Base-by-base conservation (phyloP, 2,329 filamentous ascomycete species). In the Mariannaea sp. region DNA sequence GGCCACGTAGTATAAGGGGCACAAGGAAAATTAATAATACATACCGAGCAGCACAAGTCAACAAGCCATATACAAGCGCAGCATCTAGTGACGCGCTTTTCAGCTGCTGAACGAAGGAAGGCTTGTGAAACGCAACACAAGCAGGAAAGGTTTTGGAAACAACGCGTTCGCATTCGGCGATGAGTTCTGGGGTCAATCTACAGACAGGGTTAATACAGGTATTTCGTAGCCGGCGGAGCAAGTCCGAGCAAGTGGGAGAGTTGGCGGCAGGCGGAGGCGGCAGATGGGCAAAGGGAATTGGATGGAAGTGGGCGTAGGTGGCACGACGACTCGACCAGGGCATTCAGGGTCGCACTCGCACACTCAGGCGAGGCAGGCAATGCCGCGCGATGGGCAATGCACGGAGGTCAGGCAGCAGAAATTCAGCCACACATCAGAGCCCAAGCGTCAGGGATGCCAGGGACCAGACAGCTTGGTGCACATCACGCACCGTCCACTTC, bases 61-160 rank as follows among this genome's bases (percentile, higher is more conserved):
- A 71, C 27, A 85, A 76, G 12, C 81, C 82, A 57, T 83, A 82
- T 49, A 83, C 75, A 59, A 85, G 79, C 41, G 79, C 80, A 24
- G 77, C 72, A 53, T 85, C 82, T 27, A 85, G 75, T 2, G 76
- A 75, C 17, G 74, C 77, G 61, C 75, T 81, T 73, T 84, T 84
- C 44, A 85, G 75, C 66, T 84, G 82, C 69, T 83, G 80, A 27
- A 85, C 68, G 68, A 84, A 84, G 2, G 81, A 81, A 7, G 82
- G 81, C 71, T 84, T 84, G 73, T 85, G 82, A 66, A 85, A 85
- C 64, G 81, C 82, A 35, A 85, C 80, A 65, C 81, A 84, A 57
- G 82, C 80, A 32, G 82, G 82, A 61, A 84, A 77, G 12, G 81
- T 83, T 73, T 83, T 84, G 62, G 77, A 79, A 63, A 85, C 79